A percentile compares a stretch with the other conserved stretches of the same genome.
These are phyloP conservation scores for Epichloe sibirici DNA, from an alignment of 2,329 filamentous ascomycete genomes.

Conservation along the genomic window DNA sequence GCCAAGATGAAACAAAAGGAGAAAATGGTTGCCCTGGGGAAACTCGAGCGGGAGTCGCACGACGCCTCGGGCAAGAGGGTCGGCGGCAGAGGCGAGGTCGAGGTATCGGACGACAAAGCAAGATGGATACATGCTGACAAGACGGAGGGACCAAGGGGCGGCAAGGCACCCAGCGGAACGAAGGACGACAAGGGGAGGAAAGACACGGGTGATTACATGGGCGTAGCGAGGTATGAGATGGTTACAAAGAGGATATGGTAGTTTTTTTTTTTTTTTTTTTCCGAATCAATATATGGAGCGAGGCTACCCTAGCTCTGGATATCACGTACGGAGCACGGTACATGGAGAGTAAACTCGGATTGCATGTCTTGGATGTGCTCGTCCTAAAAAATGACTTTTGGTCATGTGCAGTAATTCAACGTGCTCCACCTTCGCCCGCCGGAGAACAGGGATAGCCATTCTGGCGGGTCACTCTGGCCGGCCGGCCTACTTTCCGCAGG, in stretches of 20 bases:
- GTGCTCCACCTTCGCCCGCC: no score
- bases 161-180: conserved; percentile 40
- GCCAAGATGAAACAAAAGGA: conserved; percentile 66
- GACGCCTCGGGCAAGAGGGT: conserved; percentile 62
- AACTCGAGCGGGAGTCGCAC: conserved; percentile 40
- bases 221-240: conserved; percentile 82
- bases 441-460: no score
- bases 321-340: no score
- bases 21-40: conserved; percentile 31
- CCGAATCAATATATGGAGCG: no score
- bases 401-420: no score
- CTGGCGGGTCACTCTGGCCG: no score
- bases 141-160: conserved; percentile 52
- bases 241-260: conserved; percentile 94
- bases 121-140: conserved; percentile 83
- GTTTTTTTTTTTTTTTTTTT: not conserved
- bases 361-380: no score
- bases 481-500: no score
- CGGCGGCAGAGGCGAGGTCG: conserved; percentile 74
- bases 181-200: conserved; percentile 35
- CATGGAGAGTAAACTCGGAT: no score
- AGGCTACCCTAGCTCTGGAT: no score
- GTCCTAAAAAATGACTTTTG: no score
- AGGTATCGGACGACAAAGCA: conserved; percentile 78
- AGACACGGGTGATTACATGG: conserved; percentile 37